These are phyloP conservation scores for Haberlea rhodopensis DNA, from an alignment of 257 asterid species.

Conservation along the genomic window DNA sequence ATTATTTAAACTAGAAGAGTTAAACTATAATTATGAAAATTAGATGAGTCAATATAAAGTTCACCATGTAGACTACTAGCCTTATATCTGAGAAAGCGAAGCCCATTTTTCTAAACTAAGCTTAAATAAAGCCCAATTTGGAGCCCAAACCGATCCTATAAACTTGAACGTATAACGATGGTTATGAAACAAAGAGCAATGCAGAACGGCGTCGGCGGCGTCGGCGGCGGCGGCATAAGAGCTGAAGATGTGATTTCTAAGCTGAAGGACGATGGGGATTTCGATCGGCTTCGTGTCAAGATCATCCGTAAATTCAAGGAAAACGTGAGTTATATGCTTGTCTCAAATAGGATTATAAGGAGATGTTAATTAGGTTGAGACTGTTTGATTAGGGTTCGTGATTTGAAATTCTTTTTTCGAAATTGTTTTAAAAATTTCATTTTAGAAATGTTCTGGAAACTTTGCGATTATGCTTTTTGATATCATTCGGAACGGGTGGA, in stretches of 20 bases:
- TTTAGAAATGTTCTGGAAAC: neutral
- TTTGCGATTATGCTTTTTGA: neutral
- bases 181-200: constrained; percentile 15
- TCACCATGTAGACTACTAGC: neutral
- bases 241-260: constrained; percentile 62
- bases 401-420: too few relatives aligned
- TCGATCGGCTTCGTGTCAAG: constrained; percentile 75
- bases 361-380: constrained; percentile 3
- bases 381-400: neutral
- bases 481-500: too few relatives aligned
- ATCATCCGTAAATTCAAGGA: constrained; percentile 73
- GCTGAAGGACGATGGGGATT: constrained; percentile 90
- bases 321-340: constrained; percentile 42
- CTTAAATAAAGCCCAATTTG: neutral
- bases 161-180: neutral
- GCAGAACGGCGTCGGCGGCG: constrained; percentile 31
- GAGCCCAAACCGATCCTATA: neutral
- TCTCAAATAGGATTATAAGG: neutral
- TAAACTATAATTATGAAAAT: too few relatives aligned
- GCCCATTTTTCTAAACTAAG: neutral
- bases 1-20: too few relatives aligned
- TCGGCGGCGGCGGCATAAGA: constrained; percentile 27
- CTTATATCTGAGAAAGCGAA: neutral
- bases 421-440: too few relatives aligned
- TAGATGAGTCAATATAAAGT: neutral